Evolutionary conservation across 1,284 basidiomycete genomes (phyloP), one percentile per base, ranked within the genome.

Genomic region (Anthracocystis panici-leucophaei): DNA sequence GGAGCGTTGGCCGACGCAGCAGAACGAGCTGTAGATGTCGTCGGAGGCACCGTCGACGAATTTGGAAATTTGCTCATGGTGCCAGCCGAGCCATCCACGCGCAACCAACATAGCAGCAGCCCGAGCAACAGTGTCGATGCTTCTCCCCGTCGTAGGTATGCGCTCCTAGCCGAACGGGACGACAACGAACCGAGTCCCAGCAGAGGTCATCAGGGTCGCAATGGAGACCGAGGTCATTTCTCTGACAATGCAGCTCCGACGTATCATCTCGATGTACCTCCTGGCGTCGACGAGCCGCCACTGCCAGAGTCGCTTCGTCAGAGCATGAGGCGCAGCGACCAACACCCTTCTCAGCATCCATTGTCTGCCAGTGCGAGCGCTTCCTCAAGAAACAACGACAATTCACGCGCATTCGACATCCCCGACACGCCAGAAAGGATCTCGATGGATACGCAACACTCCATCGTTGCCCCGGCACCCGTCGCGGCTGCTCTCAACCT

Each of bases 21-120:
- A 20, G 70, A 66, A n/a, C 41, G 66, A 14, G 70, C 77, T 2
- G 70, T 73, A 5, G 75, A 77, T 38, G 77, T 77, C 1, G 71
- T 79, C 2, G 70, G 75, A 7, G 77, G 65, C 14, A 73, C 75
- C 6, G 64, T 77, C 14, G 71, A 76, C 42, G 71, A 79, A 46
- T 65, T 77, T 16, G 70, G 75, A 46, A 70, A 68, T 25, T 48
- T 68, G 35, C 63, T 77, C 23, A 59, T 77, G 33, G 75, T 69
- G 2, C 71, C 74, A 3, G 56, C 62, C 8, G 74, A 72, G n/a
- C n/a, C 59, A 1, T 64, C 63, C 0, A 8, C 56, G 20, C 62
- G 59, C 42, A 56, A 42, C 12, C 57, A 49, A 23, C 53, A 7
- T 31, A 29, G 25, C 16, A n/a, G 14, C 11, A 40, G 51, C 31